Evolutionary conservation across 129 eudicot species (phyloP).

Genomic region (Lactuca sativa): DNA sequence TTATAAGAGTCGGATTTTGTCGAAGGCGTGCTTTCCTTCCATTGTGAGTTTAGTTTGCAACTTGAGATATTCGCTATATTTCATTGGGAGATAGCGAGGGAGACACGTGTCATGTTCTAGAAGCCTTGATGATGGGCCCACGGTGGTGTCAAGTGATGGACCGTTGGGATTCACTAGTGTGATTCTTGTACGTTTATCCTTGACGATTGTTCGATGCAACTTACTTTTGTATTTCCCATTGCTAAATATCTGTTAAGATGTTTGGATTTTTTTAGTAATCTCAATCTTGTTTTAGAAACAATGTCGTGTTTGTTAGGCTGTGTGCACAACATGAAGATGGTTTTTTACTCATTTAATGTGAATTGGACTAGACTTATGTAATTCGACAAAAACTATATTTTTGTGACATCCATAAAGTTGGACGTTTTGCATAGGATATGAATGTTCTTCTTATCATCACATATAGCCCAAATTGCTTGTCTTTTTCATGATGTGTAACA

Average conservation of each 20-base stretch:
- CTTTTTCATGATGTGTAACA: too few species aligned
- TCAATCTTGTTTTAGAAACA: not conserved
- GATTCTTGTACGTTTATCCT: constrained; percentile 31
- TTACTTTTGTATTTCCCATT: constrained; percentile 41
- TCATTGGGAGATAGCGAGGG: constrained; percentile 32
- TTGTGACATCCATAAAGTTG: too few species aligned
- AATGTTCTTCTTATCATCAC: too few species aligned
- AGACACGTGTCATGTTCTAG: constrained; percentile 9
- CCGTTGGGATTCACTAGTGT: constrained; percentile 34
- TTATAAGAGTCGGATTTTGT: constrained; percentile 14
- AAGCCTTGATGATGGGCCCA: constrained; percentile 36
- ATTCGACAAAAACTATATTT: too few species aligned
- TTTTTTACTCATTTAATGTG: too few species aligned
- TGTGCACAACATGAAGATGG: too few species aligned
- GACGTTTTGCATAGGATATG: too few species aligned
- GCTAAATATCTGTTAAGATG: constrained; percentile 29
- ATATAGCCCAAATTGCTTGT: too few species aligned
- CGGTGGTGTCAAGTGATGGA: constrained; percentile 35
- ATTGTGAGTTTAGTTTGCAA: constrained; percentile 16
- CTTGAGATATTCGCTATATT: constrained; percentile 33
- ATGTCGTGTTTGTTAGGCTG: too few species aligned
- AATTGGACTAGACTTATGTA: too few species aligned
- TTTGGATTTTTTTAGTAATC: not conserved
- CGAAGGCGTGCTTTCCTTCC: constrained; percentile 29
- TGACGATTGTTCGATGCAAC: constrained; percentile 38